Evolutionary conservation across 2,329 filamentous ascomycete genomes (phyloP), one percentile per base, ranked within the genome.

Genomic region (Canariomyces notabilis): DNA sequence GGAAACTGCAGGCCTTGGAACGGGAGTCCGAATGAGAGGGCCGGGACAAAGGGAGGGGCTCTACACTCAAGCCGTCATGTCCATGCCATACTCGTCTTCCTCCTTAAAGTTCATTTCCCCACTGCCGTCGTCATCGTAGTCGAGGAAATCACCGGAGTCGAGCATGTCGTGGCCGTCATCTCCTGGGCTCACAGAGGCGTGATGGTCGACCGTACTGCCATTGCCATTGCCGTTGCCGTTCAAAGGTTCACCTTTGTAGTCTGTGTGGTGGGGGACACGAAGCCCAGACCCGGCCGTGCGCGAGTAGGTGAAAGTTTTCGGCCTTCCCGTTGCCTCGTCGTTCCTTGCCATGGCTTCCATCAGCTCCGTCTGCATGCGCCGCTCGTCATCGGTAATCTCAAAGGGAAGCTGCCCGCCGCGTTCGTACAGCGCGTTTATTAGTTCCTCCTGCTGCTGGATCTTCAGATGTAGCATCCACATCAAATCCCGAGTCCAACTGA

Each of bases 401-500:
- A 93, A 90, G 1, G 89, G 87, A 66, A 87, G 86, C 12, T 76
- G 76, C 7, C 84, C 84, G 35, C 88, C 88, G 12, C 90, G 74
- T 49, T 83, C 81, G 23, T 76, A 73, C 48, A 95, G 83, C 42
- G 79, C 73, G 59, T 90, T 85, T 59, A 86, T 81, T 40, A 97
- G 77, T 62, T 95, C 86, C 53, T 94, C 85, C 66, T 95, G 88
- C 63, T 91, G 86, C 62, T 93, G 84, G 55, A 95, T 77, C 69
- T 95, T 95, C 61, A 87, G 77, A 62, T 95, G 83, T 49, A 95
- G 73, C 71, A 94, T 85, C 93, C 93, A 97, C 89, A 97, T 95
- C 42, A 98, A 75, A 69, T 98, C 93, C 53, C 91, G 82, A 51
- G 89, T 96, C 93, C 93, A 98, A 68, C 89, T 89, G 44, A 97